Conservation (phyloP, 208 protist species). For the Crithidia brevicula region DNA sequence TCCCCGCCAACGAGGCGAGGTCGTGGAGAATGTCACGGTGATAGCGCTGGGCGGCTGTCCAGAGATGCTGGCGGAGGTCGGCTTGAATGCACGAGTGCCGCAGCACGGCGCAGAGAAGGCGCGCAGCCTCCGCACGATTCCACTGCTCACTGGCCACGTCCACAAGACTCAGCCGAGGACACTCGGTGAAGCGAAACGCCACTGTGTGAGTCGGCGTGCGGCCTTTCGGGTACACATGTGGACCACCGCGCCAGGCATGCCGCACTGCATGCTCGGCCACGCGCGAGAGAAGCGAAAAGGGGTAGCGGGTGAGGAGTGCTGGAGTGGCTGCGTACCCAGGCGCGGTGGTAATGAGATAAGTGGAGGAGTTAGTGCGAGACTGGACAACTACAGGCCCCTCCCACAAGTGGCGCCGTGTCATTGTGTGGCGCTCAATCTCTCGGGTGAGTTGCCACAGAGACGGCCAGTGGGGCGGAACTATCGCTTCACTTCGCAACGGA, state of each 20-base stretch:
- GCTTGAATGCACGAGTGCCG: conserved; percentile 8
- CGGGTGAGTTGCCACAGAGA: neutral
- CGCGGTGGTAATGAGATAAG: neutral
- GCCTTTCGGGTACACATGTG: conserved; percentile 6
- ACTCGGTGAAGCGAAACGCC: neutral
- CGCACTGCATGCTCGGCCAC: conserved; percentile 16
- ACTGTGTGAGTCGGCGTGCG: neutral
- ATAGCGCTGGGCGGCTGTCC: conserved; percentile 20
- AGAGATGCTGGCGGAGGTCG: conserved; percentile 17
- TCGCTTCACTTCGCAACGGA: too few species aligned
- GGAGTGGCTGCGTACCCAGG: neutral
- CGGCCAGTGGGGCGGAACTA: neutral
- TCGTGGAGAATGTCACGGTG: conserved; percentile 11
- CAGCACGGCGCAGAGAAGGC: conserved; percentile 6
- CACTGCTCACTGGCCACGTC: conserved; percentile 21
- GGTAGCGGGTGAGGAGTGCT: neutral
- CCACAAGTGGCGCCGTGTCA: conserved; percentile 7
- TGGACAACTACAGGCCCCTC: neutral
- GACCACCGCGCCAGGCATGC: conserved; percentile 17
- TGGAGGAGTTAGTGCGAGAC: neutral
- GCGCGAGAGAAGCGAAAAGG: neutral
- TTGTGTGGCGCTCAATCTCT: conserved; percentile 5
- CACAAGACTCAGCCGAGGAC: neutral
- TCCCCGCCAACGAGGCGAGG: conserved; percentile 5
- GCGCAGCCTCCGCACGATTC: conserved; percentile 21